Evolutionary conservation across 805 yeast species (phyloP).

Genomic region (Candida coquimbonensis): DNA sequence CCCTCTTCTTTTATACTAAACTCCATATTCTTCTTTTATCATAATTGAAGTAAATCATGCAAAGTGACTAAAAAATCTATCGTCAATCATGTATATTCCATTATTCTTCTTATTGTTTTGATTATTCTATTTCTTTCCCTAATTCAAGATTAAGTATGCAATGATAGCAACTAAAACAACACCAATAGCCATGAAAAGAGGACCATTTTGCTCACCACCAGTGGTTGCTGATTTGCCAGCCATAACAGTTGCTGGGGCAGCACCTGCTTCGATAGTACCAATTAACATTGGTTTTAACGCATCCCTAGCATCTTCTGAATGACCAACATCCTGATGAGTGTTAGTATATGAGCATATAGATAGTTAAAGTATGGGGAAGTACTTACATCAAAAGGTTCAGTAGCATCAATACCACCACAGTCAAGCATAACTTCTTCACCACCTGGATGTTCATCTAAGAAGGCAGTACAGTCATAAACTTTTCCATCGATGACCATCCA

Average conservation of each 20-base stretch:
- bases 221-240: slow-evolving; percentile 18
- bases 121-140: not conserved
- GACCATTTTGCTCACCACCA: slow-evolving; percentile 22
- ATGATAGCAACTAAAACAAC: slow-evolving; percentile 16
- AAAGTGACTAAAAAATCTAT: too few relatives aligned
- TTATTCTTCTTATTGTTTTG: too few relatives aligned
- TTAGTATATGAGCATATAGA: not conserved
- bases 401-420: slow-evolving; percentile 79
- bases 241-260: slow-evolving; percentile 26
- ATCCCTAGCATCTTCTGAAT: slow-evolving; percentile 91
- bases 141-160: slow-evolving; percentile 14
- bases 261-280: slow-evolving; percentile 72
- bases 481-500: slow-evolving; percentile 84
- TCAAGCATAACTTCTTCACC: slow-evolving; percentile 83
- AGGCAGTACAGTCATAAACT: slow-evolving; percentile 74
- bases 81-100: too few relatives aligned
- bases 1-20: too few relatives aligned
- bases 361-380: slow-evolving; percentile 1
- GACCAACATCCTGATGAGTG: slow-evolving; percentile 72
- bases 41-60: too few relatives aligned
- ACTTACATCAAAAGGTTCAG: slow-evolving; percentile 62
- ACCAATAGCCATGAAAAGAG: slow-evolving; percentile 17
- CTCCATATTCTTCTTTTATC: too few relatives aligned
- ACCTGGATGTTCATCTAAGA: slow-evolving; percentile 59
- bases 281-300: slow-evolving; percentile 59